Percentiles rank a stretch among this genome's conserved stretches.
Evolutionary conservation across 495 filamentous ascomycete species (phyloP).

Genomic region (Penicillium maclennaniae): DNA sequence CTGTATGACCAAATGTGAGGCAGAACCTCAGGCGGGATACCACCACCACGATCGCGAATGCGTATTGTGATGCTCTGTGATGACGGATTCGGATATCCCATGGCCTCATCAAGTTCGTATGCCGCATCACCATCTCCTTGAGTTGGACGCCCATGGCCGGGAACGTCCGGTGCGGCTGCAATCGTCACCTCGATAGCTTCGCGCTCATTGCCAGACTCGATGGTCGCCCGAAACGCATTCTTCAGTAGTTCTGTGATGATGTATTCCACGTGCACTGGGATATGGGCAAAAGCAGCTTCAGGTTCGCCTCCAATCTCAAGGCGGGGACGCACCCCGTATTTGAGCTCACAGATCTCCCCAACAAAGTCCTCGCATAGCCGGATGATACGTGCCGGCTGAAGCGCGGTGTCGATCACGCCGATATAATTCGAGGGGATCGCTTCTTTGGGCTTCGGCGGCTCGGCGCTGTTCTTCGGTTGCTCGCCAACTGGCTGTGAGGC

Average conservation of each 20-base stretch:
- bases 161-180: slow-evolving; percentile 70
- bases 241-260: slow-evolving; percentile 95
- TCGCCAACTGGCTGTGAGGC: slow-evolving; percentile 68
- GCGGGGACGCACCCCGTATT: slow-evolving; percentile 84
- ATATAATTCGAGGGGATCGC: slow-evolving; percentile 68
- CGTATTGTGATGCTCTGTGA: slow-evolving; percentile 90
- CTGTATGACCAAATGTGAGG: slow-evolving; percentile 92
- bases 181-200: slow-evolving; percentile 90
- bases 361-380: slow-evolving; percentile 84
- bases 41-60: slow-evolving; percentile 91
- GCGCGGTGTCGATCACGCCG: slow-evolving; percentile 92
- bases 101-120: slow-evolving; percentile 34
- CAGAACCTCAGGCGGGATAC: slow-evolving; percentile 76
- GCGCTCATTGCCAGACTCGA: slow-evolving; percentile 73
- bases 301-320: slow-evolving; percentile 79
- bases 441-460: slow-evolving; percentile 27
- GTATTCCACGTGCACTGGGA: slow-evolving; percentile 94
- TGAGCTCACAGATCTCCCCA: slow-evolving; percentile 91
- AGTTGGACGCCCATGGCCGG: slow-evolving; percentile 18
- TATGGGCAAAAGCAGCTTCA: slow-evolving; percentile 78
- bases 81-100: slow-evolving; percentile 43
- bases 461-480: slow-evolving; percentile 8
- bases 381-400: slow-evolving; percentile 77
- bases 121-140: slow-evolving; percentile 29
- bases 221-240: slow-evolving; percentile 89